Base-by-base conservation (phyloP, 2,329 filamentous ascomycete species). In the Samsoniella hepiali region DNA sequence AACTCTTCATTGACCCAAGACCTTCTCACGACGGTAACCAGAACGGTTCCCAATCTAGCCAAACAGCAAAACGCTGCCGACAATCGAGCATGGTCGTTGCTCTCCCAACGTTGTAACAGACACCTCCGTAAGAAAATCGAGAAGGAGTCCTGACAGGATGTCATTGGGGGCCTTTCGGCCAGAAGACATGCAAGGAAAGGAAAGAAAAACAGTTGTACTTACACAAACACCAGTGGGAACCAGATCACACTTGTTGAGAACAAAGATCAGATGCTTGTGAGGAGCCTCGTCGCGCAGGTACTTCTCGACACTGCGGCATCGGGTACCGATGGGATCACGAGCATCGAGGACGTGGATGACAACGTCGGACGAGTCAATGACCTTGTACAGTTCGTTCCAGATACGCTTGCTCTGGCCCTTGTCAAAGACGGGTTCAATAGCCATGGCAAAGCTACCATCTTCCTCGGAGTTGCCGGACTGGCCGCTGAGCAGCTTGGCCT, bases 31-130 rank as follows among this genome's bases (percentile, higher is more conserved):
- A 92, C 83, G 81, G 79, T 84, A 72, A 83, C 91, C 95, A 98
- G 92, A 88, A 98, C 93, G 93, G 91, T 83, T 47, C 84, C 82
- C 83, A 82, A 81, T 89, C 90, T 88, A 85, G 83, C 86, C 44
- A 22, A 82, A 70, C 71, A 74, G 72, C 72, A 72, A 61, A 69
- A 75, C 68, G 72, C 69, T 70, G 69, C 59, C 64, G 67, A 70
- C 73, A 72, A 68, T 74, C 69, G 74, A 76, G 72, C 73, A 69
- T 80, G 83, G 82, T 76, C 73, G 74, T 97, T 82, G 77, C 88
- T 99, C 86, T 98, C 89, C 95, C 95, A 97, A 91, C 87, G 90
- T 90, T 92, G 91, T 99, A 99, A 99, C 95, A 96, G 93, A 91
- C 85, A 82, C 86, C 88, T 88, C 89, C 91, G 95, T 88, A 76